Percentiles rank a stretch among this genome's conserved stretches.
phyloP scores from a whole-genome alignment of 331 rosid genomes.

The Cydonia oblonga region DNA sequence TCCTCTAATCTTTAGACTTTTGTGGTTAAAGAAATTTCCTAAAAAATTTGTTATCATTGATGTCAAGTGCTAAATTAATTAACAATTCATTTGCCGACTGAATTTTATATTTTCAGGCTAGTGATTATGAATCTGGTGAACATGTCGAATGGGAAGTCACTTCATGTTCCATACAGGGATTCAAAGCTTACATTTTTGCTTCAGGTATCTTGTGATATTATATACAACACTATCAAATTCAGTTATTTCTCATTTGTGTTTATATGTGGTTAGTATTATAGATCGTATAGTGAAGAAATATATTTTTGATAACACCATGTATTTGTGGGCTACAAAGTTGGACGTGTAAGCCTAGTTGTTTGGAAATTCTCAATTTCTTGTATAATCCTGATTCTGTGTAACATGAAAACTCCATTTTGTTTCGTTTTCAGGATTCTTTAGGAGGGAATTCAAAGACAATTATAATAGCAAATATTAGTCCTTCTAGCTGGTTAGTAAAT shows the following conservation, averaged over 20 bases:
- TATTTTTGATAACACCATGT: background rate
- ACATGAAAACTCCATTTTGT: background rate
- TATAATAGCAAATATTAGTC: constrained; percentile 88
- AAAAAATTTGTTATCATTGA: background rate
- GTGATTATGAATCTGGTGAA: constrained; percentile 94
- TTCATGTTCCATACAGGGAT: constrained; percentile 93
- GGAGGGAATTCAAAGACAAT: constrained; percentile 93
- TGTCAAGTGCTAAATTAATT: background rate
- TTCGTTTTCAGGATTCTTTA: constrained; percentile 75
- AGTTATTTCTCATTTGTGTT: background rate
- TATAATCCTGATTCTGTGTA: background rate
- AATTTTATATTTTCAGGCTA: constrained; percentile 52
- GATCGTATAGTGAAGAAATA: background rate
- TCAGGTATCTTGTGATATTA: constrained; percentile 50
- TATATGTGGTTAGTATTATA: background rate
- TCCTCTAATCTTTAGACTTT: background rate
- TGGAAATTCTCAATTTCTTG: background rate
- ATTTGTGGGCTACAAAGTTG: background rate
- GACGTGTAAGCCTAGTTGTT: background rate
- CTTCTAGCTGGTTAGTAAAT: constrained; percentile 71
- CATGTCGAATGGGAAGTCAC: constrained; percentile 80
- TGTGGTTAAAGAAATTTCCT: background rate
- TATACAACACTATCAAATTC: background rate
- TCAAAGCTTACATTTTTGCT: constrained; percentile 96
- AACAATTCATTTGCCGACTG: background rate